These are phyloP conservation scores for Salix dunnii DNA, from an alignment of 345 rosid genomes.

Conservation along the genomic window DNA sequence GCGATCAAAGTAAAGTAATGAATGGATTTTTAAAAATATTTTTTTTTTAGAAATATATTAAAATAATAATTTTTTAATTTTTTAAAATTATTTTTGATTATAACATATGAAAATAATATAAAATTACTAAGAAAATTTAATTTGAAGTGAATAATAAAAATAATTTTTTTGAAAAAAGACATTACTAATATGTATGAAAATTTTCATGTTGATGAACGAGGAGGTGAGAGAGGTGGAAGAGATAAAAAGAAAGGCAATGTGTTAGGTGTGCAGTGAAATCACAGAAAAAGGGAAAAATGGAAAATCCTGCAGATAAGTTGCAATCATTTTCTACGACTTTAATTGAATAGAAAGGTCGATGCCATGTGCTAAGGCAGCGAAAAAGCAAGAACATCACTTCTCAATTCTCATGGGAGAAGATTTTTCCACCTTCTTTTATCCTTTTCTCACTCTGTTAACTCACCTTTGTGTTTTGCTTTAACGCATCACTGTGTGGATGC, in stretches of 20 bases:
- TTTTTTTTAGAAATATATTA: no score
- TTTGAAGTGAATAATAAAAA: no score
- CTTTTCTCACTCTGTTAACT: slow-evolving; percentile 12
- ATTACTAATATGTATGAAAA: no score
- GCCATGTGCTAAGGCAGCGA: slow-evolving; percentile 53
- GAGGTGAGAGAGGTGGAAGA: not conserved
- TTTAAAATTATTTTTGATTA: no score
- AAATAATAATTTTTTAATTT: no score
- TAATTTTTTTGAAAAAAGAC: no score
- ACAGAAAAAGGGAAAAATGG: not conserved
- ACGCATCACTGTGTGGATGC: slow-evolving; percentile 16
- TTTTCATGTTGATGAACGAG: not conserved
- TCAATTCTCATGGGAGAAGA: slow-evolving; percentile 27
- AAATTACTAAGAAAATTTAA: no score
- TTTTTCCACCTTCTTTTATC: slow-evolving; percentile 21
- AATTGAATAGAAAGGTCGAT: slow-evolving; percentile 30
- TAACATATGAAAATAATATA: no score
- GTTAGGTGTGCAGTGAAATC: not conserved
- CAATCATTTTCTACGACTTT: slow-evolving; percentile 7
- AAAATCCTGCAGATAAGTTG: not conserved
- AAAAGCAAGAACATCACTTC: slow-evolving; percentile 30
- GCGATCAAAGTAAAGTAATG: no score
- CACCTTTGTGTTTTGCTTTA: slow-evolving; percentile 17
- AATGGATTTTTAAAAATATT: no score
- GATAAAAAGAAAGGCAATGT: not conserved